phyloP scores from a whole-genome alignment of 179 eudicot genomes.

The Amaranthus tricolor region DNA sequence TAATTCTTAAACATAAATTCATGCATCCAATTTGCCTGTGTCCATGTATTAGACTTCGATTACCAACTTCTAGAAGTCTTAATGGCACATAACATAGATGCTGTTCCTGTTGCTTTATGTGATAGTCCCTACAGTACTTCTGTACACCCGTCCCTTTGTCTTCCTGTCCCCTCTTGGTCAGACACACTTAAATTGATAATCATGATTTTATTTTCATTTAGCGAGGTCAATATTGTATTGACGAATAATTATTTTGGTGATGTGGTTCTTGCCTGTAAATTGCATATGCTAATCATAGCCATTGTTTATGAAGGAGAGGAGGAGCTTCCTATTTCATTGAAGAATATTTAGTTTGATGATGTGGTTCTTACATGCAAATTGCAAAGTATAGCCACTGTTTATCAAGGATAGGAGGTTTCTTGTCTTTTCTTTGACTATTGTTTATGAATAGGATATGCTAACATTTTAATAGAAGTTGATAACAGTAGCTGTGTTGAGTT shows the following conservation, averaged over 20 bases:
- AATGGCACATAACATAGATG: no score
- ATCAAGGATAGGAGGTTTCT: no score
- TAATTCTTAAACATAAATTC: not conserved
- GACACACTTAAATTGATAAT: not conserved
- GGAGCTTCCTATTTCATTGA: not conserved
- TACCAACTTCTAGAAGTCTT: no score
- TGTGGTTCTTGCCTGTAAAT: conserved; percentile 1
- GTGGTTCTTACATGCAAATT: not conserved
- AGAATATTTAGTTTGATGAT: not conserved
- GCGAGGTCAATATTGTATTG: conserved; percentile 4
- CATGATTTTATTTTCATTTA: not conserved
- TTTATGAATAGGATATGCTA: conserved; percentile 2
- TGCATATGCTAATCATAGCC: not conserved
- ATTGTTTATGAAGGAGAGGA: conserved; percentile 1
- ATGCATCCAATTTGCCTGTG: not conserved
- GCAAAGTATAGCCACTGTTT: no score
- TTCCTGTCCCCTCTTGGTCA: not conserved
- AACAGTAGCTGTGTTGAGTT: not conserved
- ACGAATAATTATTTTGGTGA: not conserved
- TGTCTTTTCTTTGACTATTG: not conserved
- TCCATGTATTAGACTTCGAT: no score
- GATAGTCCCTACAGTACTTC: not conserved
- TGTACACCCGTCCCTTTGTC: not conserved
- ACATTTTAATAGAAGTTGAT: not conserved
- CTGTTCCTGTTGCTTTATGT: not conserved